Percentiles rank a stretch among this genome's conserved stretches.
Evolutionary conservation across 176 grass and related monocot species (phyloP).

Genomic region (Microstegium vimineum): DNA sequence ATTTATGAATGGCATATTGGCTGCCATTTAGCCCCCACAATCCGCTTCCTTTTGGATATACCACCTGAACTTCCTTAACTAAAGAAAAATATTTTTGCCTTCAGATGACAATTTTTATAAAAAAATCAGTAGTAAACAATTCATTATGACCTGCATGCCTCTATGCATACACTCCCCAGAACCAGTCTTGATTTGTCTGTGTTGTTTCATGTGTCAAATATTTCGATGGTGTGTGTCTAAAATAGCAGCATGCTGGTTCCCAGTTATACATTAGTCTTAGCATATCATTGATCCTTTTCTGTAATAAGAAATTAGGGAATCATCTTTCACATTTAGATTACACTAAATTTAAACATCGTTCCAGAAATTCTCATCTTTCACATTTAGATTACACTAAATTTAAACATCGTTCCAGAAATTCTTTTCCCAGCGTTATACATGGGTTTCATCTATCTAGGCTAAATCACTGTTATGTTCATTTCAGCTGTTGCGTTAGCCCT

Average conservation of each 20-base stretch:
- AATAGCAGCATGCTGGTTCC: background rate
- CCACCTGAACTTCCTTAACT: background rate
- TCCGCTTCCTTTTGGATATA: background rate
- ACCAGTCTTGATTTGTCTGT: background rate
- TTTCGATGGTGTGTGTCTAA: background rate
- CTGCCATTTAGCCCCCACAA: background rate
- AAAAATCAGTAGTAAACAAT: background rate
- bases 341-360: background rate
- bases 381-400: background rate
- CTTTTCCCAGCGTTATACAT: background rate
- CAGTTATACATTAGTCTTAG: background rate
- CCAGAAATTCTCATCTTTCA: background rate
- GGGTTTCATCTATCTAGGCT: background rate
- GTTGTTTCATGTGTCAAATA: background rate
- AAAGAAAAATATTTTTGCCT: background rate
- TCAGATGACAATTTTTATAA: background rate
- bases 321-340: background rate
- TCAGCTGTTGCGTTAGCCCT: slow-evolving; percentile 87
- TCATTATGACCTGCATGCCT: background rate
- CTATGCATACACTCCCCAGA: background rate
- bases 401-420: background rate
- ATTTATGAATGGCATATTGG: background rate
- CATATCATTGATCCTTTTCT: background rate
- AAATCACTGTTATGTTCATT: slow-evolving; percentile 17
- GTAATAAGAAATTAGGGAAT: background rate